Evolutionary conservation across 2,329 filamentous ascomycete species (phyloP).

Genomic region (Alternaria tenuissima): DNA sequence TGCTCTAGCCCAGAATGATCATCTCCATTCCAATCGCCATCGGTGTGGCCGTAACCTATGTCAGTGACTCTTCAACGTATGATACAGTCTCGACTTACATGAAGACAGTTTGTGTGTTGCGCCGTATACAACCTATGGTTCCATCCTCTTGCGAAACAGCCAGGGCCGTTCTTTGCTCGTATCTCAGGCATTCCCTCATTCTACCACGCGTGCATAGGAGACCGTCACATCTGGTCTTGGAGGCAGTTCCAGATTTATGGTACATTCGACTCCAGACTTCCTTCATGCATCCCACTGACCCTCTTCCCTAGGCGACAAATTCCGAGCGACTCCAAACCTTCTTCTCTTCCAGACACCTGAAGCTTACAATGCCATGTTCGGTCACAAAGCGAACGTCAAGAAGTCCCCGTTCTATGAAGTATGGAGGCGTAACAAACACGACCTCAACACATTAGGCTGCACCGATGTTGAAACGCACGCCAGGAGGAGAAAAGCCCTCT

Average conservation of each 20-base stretch:
- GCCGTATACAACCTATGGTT: slow-evolving; percentile 17
- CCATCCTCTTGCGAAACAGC: slow-evolving; percentile 17
- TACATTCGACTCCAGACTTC: neutral
- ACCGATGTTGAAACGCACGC: slow-evolving; percentile 21
- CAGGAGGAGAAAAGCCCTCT: slow-evolving; percentile 21
- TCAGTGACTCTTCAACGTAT: neutral
- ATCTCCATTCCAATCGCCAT: neutral
- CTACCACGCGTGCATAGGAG: slow-evolving; percentile 18
- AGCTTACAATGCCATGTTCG: slow-evolving; percentile 54
- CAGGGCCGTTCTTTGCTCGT: slow-evolving; percentile 16
- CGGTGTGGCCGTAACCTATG: neutral
- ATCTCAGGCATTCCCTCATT: slow-evolving; percentile 18
- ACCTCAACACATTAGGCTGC: slow-evolving; percentile 18
- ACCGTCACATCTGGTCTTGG: slow-evolving; percentile 29
- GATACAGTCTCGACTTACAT: neutral
- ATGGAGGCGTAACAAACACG: slow-evolving; percentile 17
- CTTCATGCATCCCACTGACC: neutral
- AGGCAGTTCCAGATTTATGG: slow-evolving; percentile 18
- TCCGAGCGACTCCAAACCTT: slow-evolving; percentile 22
- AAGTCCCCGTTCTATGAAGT: slow-evolving; percentile 23
- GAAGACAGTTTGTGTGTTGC: neutral
- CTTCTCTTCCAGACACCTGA: slow-evolving; percentile 74
- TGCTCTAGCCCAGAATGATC: neutral
- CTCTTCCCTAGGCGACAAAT: neutral
- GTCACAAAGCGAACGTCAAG: slow-evolving; percentile 18